A percentile compares a stretch with the other conserved stretches of the same genome.
Evolutionary conservation across 1,139 yeast species (phyloP).

Genomic region (Magnusiomyces clavatus): DNA sequence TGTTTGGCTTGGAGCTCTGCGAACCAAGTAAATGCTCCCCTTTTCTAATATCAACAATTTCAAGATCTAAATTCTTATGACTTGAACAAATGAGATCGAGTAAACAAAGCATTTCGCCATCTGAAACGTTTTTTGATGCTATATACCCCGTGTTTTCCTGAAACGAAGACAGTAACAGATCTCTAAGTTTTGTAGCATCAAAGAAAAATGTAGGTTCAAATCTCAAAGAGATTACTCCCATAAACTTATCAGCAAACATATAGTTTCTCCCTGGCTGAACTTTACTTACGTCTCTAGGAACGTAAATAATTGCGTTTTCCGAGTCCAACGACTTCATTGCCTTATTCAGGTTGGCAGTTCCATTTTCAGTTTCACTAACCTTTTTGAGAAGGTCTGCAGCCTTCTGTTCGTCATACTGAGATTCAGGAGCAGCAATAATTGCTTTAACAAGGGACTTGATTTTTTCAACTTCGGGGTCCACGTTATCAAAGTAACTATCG

Average conservation of each 20-base stretch:
- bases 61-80: slow-evolving; percentile 34
- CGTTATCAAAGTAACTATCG: slow-evolving; percentile 12
- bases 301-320: slow-evolving; percentile 45
- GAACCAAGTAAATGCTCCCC: no score
- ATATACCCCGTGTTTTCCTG: slow-evolving; percentile 45
- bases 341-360: slow-evolving; percentile 33
- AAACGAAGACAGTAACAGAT: slow-evolving; percentile 35
- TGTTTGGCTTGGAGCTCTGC: neutral
- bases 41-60: neutral
- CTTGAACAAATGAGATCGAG: slow-evolving; percentile 45
- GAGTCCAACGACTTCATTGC: slow-evolving; percentile 49
- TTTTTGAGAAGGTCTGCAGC: slow-evolving; percentile 40
- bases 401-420: slow-evolving; percentile 38
- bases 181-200: slow-evolving; percentile 41
- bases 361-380: slow-evolving; percentile 32
- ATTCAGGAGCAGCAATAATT: slow-evolving; percentile 50
- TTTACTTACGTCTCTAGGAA: slow-evolving; percentile 41
- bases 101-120: slow-evolving; percentile 50
- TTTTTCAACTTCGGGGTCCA: slow-evolving; percentile 22
- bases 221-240: slow-evolving; percentile 37
- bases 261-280: slow-evolving; percentile 41
- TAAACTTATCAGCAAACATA: slow-evolving; percentile 50
- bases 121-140: slow-evolving; percentile 50
- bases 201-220: slow-evolving; percentile 39
- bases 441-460: slow-evolving; percentile 41